Conservation (phyloP, 2,329 filamentous ascomycete genomes). For the Pyrenophora tritici-repentis region DNA sequence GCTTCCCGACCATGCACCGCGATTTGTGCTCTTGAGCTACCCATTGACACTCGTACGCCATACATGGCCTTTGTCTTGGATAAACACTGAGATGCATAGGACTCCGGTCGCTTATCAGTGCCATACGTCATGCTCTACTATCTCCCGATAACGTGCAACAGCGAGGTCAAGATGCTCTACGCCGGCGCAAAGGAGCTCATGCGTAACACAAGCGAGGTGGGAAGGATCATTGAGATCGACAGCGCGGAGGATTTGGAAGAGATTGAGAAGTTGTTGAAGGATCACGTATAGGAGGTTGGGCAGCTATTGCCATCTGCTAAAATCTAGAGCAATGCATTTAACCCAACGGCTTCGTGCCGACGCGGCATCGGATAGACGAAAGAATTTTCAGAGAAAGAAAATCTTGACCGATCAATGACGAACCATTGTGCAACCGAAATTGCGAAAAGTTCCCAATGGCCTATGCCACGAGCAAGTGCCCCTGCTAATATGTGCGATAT, state of each 20-base stretch:
- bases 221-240: slow-evolving; percentile 82
- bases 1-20: slow-evolving; percentile 87
- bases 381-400: too few species aligned
- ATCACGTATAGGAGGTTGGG: slow-evolving; percentile 7
- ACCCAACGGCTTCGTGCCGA: too few species aligned
- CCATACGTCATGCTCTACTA: slow-evolving; percentile 97
- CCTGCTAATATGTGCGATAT: too few species aligned
- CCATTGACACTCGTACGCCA: slow-evolving; percentile 77
- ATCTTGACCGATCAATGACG: neutral
- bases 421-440: too few species aligned
- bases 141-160: slow-evolving; percentile 88
- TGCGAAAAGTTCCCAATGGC: too few species aligned
- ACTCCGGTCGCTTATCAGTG: slow-evolving; percentile 81
- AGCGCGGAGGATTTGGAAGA: slow-evolving; percentile 79
- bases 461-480: too few species aligned
- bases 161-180: slow-evolving; percentile 87
- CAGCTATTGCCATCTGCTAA: too few species aligned
- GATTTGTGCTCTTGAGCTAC: slow-evolving; percentile 89
- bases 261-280: slow-evolving; percentile 71
- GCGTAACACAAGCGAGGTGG: slow-evolving; percentile 90
- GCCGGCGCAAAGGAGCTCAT: slow-evolving; percentile 95
- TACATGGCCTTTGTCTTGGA: slow-evolving; percentile 3
- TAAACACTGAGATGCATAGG: slow-evolving; percentile 53
- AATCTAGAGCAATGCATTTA: too few species aligned
- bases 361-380: too few species aligned